Base-by-base conservation (phyloP, 257 asterid genomes). In the Haberlea rhodopensis region DNA sequence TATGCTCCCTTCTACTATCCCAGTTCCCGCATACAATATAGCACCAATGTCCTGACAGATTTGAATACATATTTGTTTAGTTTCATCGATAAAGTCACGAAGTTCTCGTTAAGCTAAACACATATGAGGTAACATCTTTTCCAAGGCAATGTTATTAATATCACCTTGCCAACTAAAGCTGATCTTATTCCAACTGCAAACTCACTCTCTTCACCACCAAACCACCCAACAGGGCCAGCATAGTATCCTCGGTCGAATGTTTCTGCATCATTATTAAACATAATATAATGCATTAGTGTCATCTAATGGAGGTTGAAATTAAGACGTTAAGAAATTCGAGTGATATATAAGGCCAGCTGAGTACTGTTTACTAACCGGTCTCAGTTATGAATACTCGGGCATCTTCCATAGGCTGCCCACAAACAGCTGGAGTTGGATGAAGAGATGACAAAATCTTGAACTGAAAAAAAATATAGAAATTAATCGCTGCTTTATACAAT, bases 141-240 rank as follows among this genome's bases (percentile, higher is more conserved):
- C n/a, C n/a, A n/a, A n/a, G n/a, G n/a, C n/a, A n/a, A n/a, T n/a
- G n/a, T n/a, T n/a, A n/a, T n/a, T n/a, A 9, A 8, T 8, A 10
- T 74, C 56, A 90, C 99, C 91, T 81, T 87, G 62, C 86, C 95
- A 57, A 94, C 89, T 78, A 94, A 83, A 67, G 99, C 94, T 18
- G 99, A 90, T 71, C 99, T 79, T 70, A 94, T 94, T 81, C 99
- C 99, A 58, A 94, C 99, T 22, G 97, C 85, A 81, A 94, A 94
- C 77, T 94, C 97, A 32, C 99, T 94, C 81, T 86, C 94, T 57
- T 77, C 86, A 54, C 99, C 97, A 57, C 99, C 96, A 70, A 94
- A 94, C 94, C 92, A 94, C 54, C 99, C 99, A 58, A 94, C 92
- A 23, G 99, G 99, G 62, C 96, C 99, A 62, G 99, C 99, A 71